phyloP scores from a whole-genome alignment of 805 yeast genomes.

The Kodamaea sagamina region DNA sequence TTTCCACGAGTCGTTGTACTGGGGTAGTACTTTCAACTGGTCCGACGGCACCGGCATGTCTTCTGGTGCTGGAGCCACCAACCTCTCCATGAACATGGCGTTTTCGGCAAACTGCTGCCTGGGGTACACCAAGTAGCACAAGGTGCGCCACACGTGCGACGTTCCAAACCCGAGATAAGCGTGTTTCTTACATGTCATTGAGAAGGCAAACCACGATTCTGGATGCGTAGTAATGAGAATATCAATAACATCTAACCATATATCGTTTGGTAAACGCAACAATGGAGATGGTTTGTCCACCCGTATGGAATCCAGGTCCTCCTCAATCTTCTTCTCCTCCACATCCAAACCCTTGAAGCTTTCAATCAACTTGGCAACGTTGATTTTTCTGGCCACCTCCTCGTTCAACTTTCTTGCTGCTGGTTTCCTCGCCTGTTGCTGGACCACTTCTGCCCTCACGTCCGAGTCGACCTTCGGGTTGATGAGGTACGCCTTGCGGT shows the following conservation, averaged over 20 bases:
- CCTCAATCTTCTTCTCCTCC: neutral
- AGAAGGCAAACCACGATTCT: conserved; percentile 64
- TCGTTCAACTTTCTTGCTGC: conserved; percentile 36
- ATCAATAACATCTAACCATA: conserved; percentile 53
- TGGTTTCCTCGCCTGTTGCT: conserved; percentile 37
- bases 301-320: conserved; percentile 21
- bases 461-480: conserved; percentile 62
- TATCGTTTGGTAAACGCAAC: conserved; percentile 52
- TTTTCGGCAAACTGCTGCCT: conserved; percentile 54
- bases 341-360: conserved; percentile 37
- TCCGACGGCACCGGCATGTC: conserved; percentile 36
- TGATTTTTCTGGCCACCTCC: conserved; percentile 35
- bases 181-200: conserved; percentile 58
- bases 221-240: conserved; percentile 50
- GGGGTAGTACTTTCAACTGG: conserved; percentile 31
- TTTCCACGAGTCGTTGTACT: conserved; percentile 41
- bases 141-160: conserved; percentile 49
- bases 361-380: conserved; percentile 42
- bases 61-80: conserved; percentile 40
- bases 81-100: conserved; percentile 37
- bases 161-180: conserved; percentile 59
- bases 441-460: conserved; percentile 59
- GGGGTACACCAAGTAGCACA: conserved; percentile 55
- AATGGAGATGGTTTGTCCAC: conserved; percentile 28
- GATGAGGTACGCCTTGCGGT: conserved; percentile 69